Evolutionary conservation across 2,329 filamentous ascomycete genomes (phyloP), one percentile per base, ranked within the genome.

Genomic region (Emericellopsis cladophorae): DNA sequence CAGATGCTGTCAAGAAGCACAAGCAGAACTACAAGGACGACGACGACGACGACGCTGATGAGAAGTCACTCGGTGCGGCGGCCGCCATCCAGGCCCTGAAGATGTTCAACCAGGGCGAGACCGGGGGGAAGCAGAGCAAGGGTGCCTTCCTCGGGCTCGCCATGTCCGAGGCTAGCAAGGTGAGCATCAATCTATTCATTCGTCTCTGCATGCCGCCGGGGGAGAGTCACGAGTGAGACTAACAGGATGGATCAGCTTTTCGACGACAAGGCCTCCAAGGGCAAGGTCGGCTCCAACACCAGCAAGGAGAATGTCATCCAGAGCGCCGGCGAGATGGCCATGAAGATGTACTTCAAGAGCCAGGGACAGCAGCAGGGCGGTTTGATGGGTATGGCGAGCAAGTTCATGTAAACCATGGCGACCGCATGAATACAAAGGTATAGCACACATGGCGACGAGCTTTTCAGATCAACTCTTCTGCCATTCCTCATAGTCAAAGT

Each of bases 261-360:
- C 50, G 76, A 81, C 48, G 61, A 67, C 55, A 74, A 79, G 57
- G 57, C 66, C 24, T 61, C 67, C 9, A 59, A 70, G 48, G 74
- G 74, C 49, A 68, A 72, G 49, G 64, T 76, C 16, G 56, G 65
- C 4, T 60, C 69, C 21, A 70, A 72, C 22, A 74, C 81, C 5
- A 83, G 76, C 62, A 95, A 95, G 74, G 78, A 95, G 62, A 79
- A 78, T 37, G 86, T 79, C 39, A 67, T 95, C 37, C 78, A 83
- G 56, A 69, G 79, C 58, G 89, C 89, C 4, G 88, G 79, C 2
- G 81, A 94, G 70, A 82, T 85, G 74, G 89, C 88, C 3, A 61
- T 95, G 51, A 88, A 94, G 74, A 83, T 95, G 76, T 95, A 89
- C 61, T 65, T 93, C 67, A 89, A 94, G 74, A 78, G 74, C 51